These are phyloP conservation scores for Serendipita vermifera DNA, from an alignment of 768 basidiomycete genomes.

Conservation along the genomic window DNA sequence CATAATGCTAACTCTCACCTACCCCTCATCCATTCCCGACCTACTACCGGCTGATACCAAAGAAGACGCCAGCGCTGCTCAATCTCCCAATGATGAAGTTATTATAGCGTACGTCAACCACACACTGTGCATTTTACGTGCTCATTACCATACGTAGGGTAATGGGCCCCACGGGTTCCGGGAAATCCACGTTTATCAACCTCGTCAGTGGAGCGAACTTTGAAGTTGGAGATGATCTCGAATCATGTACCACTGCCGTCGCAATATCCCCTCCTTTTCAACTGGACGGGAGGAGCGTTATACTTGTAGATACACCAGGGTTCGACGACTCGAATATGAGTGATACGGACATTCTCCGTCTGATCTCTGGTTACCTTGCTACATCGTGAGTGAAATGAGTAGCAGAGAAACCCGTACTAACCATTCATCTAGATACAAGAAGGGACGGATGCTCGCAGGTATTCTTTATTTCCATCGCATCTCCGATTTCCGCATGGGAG, in stretches of 20 bases:
- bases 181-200: constrained; percentile 54
- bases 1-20: no score
- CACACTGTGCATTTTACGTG: no score
- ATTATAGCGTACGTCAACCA: no score
- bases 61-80: no score
- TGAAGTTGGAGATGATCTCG: constrained; percentile 32
- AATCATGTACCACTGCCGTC: constrained; percentile 40
- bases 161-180: no score
- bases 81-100: no score
- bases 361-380: constrained; percentile 12
- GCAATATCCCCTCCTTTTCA: constrained; percentile 31
- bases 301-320: constrained; percentile 46
- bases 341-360: constrained; percentile 16
- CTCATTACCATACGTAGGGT: no score
- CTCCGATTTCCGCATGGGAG: constrained; percentile 3
- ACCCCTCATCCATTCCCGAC: no score
- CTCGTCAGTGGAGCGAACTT: constrained; percentile 36
- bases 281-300: constrained; percentile 31
- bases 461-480: constrained; percentile 9
- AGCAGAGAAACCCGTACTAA: no score
- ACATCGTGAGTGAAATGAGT: constrained; percentile 11
- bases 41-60: no score
- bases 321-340: constrained; percentile 40
- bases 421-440: not conserved
- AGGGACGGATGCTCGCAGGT: not conserved